Percentiles rank a stretch among this genome's conserved stretches.
Conservation (phyloP, 2,329 filamentous ascomycete species). For the Emmonsiellopsis sp. region DNA sequence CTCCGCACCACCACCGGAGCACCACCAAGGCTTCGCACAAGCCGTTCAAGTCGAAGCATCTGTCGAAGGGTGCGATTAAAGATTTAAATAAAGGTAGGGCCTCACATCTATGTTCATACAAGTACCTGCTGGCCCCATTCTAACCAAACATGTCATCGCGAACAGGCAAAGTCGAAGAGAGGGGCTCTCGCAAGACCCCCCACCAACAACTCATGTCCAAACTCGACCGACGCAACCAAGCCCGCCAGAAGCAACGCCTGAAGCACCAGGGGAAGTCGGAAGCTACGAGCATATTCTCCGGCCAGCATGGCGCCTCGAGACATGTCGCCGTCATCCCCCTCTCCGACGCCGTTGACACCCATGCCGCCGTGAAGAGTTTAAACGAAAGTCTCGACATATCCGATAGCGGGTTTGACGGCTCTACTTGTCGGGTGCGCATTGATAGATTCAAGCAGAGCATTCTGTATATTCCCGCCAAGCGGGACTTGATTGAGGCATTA, state of each 20-base stretch:
- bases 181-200: conserved; percentile 70
- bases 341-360: conserved; percentile 61
- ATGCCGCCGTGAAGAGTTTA: conserved; percentile 58
- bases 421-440: conserved; percentile 57
- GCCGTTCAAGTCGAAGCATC: conserved; percentile 83
- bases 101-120: not conserved
- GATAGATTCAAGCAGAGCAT: conserved; percentile 94
- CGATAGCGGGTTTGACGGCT: conserved; percentile 50
- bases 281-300: conserved; percentile 73
- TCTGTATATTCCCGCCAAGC: conserved; percentile 68
- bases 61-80: conserved; percentile 78
- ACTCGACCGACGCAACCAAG: conserved; percentile 87
- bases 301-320: conserved; percentile 75
- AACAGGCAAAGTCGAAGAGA: conserved; percentile 72
- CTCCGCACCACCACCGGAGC: conserved; percentile 73
- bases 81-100: conserved; percentile 71
- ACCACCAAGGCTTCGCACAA: conserved; percentile 88
- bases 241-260: conserved; percentile 74
- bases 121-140: not conserved
- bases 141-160: conserved; percentile 10
- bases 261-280: conserved; percentile 79
- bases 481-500: conserved; percentile 66
- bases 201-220: conserved; percentile 98
- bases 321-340: conserved; percentile 84
- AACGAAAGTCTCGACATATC: conserved; percentile 75